Evolutionary conservation across 2,329 filamentous ascomycete genomes (phyloP), one percentile per base, ranked within the genome.

Genomic region (Geosmithia morbida): DNA sequence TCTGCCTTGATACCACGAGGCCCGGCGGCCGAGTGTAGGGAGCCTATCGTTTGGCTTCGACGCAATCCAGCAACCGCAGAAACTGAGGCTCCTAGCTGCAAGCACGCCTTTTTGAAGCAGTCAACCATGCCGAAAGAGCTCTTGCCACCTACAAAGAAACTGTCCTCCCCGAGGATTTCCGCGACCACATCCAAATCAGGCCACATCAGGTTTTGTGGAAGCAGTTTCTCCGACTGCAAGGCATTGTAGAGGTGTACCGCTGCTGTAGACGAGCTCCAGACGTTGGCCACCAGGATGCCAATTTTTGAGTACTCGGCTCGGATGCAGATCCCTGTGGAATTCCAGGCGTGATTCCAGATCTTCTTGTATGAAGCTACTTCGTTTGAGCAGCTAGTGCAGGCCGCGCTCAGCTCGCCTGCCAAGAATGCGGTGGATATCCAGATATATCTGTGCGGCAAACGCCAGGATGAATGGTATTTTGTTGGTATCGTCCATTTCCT

Each of bases 231-330:
- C 10, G 19, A 18, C 0, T 41, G 7, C 1, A 65, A 46, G 1
- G 67, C 66, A 45, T 68, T 65, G 55, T 71, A 71, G 1, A 73
- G 51, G 44, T 74, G 69, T 1, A 50, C 51, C 0, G 59, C 51
- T 43, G 58, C 64, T 11, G 60, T 51, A 11, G 70, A 56, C 0
- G 66, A 64, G 1, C 65, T 64, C 62, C 61, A 71, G 1, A 61
- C 61, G 44, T 64, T 61, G 10, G 53, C 55, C 16, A 67, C 58
- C 0, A 47, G 43, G 11, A 68, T 51, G 2, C 66, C 59, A 0
- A 57, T 7, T 1, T 66, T 55, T 33, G 63, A 59, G 17, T 59
- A 57, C 1, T 48, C 46, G 7, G 51, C 48, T 44, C 11, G 51
- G n/a, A 13, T 11, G n/a, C 26, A 63, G 50, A 2, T 59, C 50